Conservation (phyloP, 1,284 basidiomycete genomes). For the Leccinum laetum region DNA sequence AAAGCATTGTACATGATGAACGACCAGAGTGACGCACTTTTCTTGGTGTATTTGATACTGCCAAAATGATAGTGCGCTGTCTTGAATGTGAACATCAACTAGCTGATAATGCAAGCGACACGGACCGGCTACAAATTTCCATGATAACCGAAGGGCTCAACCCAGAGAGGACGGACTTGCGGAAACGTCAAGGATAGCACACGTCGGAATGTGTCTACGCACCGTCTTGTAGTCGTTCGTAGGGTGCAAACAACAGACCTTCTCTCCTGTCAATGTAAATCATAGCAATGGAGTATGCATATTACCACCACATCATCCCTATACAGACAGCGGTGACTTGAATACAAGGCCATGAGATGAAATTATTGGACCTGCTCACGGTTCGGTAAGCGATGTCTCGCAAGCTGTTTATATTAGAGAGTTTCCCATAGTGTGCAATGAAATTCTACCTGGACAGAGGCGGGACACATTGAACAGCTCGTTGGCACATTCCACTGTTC, state of each 20-base stretch:
- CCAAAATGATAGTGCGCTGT: constrained; percentile 84
- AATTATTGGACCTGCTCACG: constrained; percentile 43
- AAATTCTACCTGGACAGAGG: constrained; percentile 65
- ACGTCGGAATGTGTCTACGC: constrained; percentile 37
- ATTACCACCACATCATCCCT: constrained; percentile 83
- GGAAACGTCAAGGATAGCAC: constrained; percentile 11
- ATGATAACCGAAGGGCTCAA: constrained; percentile 70
- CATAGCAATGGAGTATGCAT: constrained; percentile 14
- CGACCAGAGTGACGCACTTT: constrained; percentile 44
- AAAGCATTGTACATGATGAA: not conserved
- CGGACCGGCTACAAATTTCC: constrained; percentile 77
- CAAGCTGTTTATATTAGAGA: constrained; percentile 51
- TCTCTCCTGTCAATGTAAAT: constrained; percentile 9
- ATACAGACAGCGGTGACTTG: not conserved
- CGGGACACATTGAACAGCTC: constrained; percentile 75
- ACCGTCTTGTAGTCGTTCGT: constrained; percentile 87
- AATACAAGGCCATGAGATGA: constrained; percentile 4
- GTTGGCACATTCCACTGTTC: constrained; percentile 78
- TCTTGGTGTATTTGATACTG: constrained; percentile 87
- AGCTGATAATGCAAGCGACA: not conserved
- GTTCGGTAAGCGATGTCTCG: constrained; percentile 75
- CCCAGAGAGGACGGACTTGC: constrained; percentile 81
- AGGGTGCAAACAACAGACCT: constrained; percentile 79
- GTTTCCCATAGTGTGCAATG: not conserved
- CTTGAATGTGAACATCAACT: constrained; percentile 11